A percentile compares a stretch with the other conserved stretches of the same genome.
phyloP scores from a whole-genome alignment of 2,329 filamentous ascomycete genomes.

The Fonsecaea nubica region DNA sequence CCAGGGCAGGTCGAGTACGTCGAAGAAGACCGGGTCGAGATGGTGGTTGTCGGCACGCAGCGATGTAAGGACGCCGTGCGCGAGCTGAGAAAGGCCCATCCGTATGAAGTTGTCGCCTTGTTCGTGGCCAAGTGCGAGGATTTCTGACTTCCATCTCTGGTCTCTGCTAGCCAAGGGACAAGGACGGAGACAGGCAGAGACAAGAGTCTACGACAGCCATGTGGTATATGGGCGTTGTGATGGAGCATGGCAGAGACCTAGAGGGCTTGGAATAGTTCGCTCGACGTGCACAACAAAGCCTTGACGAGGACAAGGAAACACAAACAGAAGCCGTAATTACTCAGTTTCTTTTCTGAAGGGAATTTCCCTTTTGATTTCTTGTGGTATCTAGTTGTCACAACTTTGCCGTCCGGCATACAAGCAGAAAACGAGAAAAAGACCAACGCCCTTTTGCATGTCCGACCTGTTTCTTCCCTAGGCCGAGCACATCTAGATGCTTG shows the following conservation, averaged over 20 bases:
- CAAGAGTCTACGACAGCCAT: not conserved
- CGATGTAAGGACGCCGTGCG: slow-evolving; percentile 50
- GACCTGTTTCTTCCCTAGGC: slow-evolving; percentile 11
- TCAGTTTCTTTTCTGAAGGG: not conserved
- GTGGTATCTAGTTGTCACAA: slow-evolving; percentile 26
- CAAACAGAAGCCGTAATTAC: not conserved
- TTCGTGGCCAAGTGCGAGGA: slow-evolving; percentile 53
- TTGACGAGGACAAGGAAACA: not conserved
- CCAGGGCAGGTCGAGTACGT: slow-evolving; percentile 49
- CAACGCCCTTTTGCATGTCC: slow-evolving; percentile 19
- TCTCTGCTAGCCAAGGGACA: not conserved
- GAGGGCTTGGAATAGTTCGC: too few species aligned
- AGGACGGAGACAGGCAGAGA: not conserved
- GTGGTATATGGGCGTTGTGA: not conserved
- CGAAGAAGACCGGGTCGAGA: slow-evolving; percentile 53
- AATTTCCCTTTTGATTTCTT: slow-evolving; percentile 14
- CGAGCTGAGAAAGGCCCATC: slow-evolving; percentile 52
- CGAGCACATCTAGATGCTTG: slow-evolving; percentile 33
- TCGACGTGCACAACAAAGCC: too few species aligned
- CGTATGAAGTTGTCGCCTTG: slow-evolving; percentile 55
- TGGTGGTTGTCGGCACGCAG: slow-evolving; percentile 50
- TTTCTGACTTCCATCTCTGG: not conserved
- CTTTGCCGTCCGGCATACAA: slow-evolving; percentile 15
- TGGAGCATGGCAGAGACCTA: not conserved
- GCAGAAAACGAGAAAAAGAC: slow-evolving; percentile 13